A percentile compares a stretch with the other conserved stretches of the same genome.
Evolutionary conservation across 768 basidiomycete genomes (phyloP).

Genomic region (Dioszegia crocea): DNA sequence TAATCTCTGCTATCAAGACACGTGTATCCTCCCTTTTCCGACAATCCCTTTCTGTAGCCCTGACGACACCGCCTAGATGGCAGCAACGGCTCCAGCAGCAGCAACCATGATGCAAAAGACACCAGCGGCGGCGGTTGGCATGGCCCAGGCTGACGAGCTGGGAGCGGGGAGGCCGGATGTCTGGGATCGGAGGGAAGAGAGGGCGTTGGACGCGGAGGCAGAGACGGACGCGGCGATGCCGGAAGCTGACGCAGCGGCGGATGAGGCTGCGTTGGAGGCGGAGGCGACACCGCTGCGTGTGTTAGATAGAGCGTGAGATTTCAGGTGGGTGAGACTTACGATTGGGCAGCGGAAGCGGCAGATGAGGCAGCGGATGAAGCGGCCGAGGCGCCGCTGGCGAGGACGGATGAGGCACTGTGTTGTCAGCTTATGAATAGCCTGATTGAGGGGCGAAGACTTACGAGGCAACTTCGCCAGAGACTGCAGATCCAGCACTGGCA

Average conservation of each 20-base stretch:
- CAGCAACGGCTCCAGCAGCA: conserved; percentile 10
- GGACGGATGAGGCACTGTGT: neutral
- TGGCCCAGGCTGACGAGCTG: conserved; percentile 10
- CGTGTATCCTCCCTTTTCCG: neutral
- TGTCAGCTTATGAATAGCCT: neutral
- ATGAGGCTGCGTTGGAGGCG: conserved; percentile 2
- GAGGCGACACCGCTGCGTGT: neutral
- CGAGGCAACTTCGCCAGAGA: conserved; percentile 3
- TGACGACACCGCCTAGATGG: neutral
- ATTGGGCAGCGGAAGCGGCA: conserved; percentile 2
- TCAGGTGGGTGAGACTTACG: neutral
- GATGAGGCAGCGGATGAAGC: neutral
- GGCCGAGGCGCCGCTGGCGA: neutral
- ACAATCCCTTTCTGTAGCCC: neutral
- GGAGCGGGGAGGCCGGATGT: neutral
- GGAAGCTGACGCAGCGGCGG: neutral
- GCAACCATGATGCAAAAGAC: neutral
- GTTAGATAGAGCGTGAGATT: neutral
- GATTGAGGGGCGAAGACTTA: neutral
- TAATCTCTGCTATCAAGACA: neutral
- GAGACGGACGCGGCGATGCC: neutral
- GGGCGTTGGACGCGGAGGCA: neutral
- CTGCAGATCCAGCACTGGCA: neutral
- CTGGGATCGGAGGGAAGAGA: neutral
- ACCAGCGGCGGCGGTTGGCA: conserved; percentile 9